A percentile compares a stretch with the other conserved stretches of the same genome.
These are phyloP conservation scores for Rhizophagus clarus DNA, from an alignment of 192 early-diverging fungal genomes.

Conservation along the genomic window DNA sequence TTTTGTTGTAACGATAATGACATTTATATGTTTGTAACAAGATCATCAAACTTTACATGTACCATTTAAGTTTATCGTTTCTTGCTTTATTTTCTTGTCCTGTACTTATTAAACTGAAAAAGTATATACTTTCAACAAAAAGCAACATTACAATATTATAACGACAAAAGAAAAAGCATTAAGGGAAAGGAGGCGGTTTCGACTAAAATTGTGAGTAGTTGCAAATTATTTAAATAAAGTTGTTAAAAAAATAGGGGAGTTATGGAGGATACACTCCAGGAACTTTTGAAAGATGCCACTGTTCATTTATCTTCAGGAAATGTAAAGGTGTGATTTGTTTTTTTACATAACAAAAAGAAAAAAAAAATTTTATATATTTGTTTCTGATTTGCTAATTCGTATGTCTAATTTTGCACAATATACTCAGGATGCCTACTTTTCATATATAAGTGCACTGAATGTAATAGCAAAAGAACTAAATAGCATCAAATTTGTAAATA, in stretches of 20 bases:
- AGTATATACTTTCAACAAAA: neutral
- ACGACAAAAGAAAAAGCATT: neutral
- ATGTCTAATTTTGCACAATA: neutral
- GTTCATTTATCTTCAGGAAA: constrained; percentile 45
- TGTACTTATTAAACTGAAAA: neutral
- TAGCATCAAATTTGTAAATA: constrained; percentile 60
- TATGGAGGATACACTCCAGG: constrained; percentile 46
- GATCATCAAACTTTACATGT: constrained; percentile 13
- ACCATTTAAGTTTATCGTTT: constrained; percentile 7
- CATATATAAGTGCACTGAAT: constrained; percentile 48
- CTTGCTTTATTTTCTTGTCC: neutral
- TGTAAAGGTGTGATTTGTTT: constrained; percentile 46
- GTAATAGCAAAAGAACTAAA: constrained; percentile 46
- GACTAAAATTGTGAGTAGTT: neutral
- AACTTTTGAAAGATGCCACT: constrained; percentile 42
- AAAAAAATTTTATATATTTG: neutral
- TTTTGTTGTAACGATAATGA: constrained; percentile 10
- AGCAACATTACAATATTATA: constrained; percentile 12
- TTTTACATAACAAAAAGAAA: neutral
- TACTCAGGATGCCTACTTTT: constrained; percentile 58
- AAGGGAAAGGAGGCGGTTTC: neutral
- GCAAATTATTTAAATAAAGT: neutral
- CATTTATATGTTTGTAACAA: constrained; percentile 3
- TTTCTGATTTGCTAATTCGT: neutral
- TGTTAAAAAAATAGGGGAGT: neutral